These are phyloP conservation scores for Crithidia brevicula DNA, from an alignment of 208 protist species.

Conservation along the genomic window DNA sequence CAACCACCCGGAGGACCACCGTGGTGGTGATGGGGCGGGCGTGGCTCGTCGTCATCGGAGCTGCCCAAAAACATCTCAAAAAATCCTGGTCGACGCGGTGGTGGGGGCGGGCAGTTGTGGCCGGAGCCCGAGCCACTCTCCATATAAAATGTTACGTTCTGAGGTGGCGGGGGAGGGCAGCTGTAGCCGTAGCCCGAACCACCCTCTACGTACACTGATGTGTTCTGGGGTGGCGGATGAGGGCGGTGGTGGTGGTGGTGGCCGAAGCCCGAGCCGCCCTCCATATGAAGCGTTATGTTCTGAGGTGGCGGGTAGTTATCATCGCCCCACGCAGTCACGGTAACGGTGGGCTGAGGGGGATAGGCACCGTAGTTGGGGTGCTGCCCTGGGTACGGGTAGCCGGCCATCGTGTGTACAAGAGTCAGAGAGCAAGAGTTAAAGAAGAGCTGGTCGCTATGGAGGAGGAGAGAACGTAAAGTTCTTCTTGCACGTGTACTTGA, in stretches of 20 bases:
- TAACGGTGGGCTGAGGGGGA: background rate
- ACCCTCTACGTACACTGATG: no score
- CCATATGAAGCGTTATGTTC: background rate
- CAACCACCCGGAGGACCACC: background rate
- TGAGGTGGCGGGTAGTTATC: background rate
- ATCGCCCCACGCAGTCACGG: background rate
- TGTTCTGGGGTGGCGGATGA: no score
- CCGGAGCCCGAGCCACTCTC: background rate
- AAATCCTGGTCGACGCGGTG: background rate
- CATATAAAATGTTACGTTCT: background rate
- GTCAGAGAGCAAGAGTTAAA: background rate
- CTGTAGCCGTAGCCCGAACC: no score
- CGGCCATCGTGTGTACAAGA: background rate
- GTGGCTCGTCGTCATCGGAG: background rate
- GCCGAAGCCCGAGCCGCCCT: no score
- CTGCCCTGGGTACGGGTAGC: constrained; percentile 3
- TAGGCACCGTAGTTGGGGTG: background rate
- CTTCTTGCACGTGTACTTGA: no score
- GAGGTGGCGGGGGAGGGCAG: background rate
- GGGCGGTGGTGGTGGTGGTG: no score
- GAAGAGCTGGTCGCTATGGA: no score
- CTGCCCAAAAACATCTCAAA: background rate
- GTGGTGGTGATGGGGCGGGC: background rate
- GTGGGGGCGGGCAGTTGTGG: background rate
- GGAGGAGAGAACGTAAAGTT: no score